Conservation (phyloP, 2,329 filamentous ascomycete genomes). For the Amauroascus niger region DNA sequence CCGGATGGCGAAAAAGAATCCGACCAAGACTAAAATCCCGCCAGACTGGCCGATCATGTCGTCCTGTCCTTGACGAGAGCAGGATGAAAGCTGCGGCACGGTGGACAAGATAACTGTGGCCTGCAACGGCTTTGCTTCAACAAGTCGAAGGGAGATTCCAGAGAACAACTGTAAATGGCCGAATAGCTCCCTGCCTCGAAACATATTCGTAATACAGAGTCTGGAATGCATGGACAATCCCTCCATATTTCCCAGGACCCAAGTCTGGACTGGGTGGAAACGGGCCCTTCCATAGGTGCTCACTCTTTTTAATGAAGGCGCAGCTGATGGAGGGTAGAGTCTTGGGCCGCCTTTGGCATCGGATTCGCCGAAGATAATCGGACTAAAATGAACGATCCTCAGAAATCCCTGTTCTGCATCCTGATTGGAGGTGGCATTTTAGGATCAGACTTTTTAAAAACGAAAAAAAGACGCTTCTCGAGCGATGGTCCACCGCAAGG, state of each 20-base stretch:
- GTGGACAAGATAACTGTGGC: background rate
- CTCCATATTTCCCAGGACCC: background rate
- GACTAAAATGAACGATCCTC: conserved; percentile 14
- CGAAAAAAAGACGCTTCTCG: conserved; percentile 11
- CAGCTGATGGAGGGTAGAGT: conserved; percentile 20
- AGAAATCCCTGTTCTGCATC: conserved; percentile 18
- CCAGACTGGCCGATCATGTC: background rate
- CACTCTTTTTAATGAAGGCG: conserved; percentile 9
- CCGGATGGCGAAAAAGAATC: background rate
- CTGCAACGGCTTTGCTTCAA: conserved; percentile 7
- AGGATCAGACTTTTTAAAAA: conserved; percentile 19
- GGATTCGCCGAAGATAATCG: conserved; percentile 18
- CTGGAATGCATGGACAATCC: background rate
- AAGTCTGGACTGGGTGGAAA: conserved; percentile 3
- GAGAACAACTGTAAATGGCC: conserved; percentile 3
- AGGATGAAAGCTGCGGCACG: background rate
- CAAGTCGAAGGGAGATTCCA: background rate
- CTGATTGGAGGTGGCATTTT: conserved; percentile 18
- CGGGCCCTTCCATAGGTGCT: conserved; percentile 1
- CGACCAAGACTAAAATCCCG: too few relatives aligned
- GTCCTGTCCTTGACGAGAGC: background rate
- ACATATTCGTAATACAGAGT: conserved; percentile 11
- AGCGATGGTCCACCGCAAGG: background rate
- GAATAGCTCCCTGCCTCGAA: conserved; percentile 3
- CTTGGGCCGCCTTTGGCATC: conserved; percentile 18